phyloP scores from a whole-genome alignment of 2,329 filamentous ascomycete genomes.

The Xylariomycetidae sp. region DNA sequence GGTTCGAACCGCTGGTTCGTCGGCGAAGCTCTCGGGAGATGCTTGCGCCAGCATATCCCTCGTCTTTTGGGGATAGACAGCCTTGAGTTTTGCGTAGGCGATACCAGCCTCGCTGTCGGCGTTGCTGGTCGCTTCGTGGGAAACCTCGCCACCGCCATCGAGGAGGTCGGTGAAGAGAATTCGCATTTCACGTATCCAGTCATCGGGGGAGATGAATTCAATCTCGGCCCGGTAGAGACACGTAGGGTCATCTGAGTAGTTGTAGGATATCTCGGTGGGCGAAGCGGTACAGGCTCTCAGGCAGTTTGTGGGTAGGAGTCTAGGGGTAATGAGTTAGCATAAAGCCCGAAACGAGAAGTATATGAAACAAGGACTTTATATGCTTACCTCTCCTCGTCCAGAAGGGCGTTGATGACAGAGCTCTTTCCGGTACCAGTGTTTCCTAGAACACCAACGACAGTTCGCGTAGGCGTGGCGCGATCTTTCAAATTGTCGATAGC shows the following conservation, averaged over 20 bases:
- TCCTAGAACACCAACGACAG: conserved; percentile 55
- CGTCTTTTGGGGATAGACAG: conserved; percentile 23
- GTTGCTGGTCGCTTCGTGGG: conserved; percentile 14
- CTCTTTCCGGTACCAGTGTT: conserved; percentile 60
- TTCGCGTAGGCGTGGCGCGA: conserved; percentile 30
- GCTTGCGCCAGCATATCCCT: conserved; percentile 21
- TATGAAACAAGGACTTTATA: not conserved
- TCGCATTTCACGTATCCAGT: conserved; percentile 21
- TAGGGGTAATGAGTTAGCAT: conserved; percentile 3
- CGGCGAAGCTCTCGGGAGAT: conserved; percentile 13
- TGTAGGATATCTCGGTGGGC: conserved; percentile 23
- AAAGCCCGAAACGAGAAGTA: not conserved
- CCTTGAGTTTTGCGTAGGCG: conserved; percentile 24
- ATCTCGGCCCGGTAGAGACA: conserved; percentile 23
- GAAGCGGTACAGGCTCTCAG: conserved; percentile 24
- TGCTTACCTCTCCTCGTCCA: conserved; percentile 53
- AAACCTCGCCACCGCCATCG: conserved; percentile 17
- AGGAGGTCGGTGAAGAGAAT: conserved; percentile 18
- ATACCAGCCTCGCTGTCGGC: conserved; percentile 21
- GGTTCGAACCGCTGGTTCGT: conserved; percentile 15
- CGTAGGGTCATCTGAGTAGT: conserved; percentile 19
- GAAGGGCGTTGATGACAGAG: conserved; percentile 57
- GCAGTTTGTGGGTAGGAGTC: conserved; percentile 21
- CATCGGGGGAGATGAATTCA: conserved; percentile 20
- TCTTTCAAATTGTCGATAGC: conserved; percentile 36